A percentile compares a stretch with the other conserved stretches of the same genome.
phyloP scores from a whole-genome alignment of 352 stramenopile species.

The Globisporangium cederbergense region DNA sequence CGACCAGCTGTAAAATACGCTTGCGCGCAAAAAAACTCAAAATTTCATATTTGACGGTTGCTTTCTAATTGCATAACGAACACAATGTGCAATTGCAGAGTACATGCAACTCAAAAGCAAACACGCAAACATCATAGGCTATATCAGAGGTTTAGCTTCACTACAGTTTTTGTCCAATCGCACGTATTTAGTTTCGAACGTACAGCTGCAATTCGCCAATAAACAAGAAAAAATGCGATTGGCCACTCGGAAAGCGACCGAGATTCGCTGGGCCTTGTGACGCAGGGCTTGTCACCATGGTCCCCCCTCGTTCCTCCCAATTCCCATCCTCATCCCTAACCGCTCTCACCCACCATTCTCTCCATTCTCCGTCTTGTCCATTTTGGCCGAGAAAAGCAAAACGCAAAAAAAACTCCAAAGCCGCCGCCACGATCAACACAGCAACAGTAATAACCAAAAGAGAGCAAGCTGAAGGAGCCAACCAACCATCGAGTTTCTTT shows the following conservation, averaged over 20 bases:
- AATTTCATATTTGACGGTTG: too few species aligned
- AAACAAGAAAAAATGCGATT: not conserved
- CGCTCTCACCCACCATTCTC: not conserved
- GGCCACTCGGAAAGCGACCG: not conserved
- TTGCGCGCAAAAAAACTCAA: too few species aligned
- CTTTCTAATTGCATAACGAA: too few species aligned
- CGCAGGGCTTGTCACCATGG: slow-evolving; percentile 7
- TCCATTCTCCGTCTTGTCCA: not conserved
- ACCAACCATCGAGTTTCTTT: not conserved
- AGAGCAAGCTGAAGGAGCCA: not conserved
- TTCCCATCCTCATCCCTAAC: not conserved
- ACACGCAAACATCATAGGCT: not conserved
- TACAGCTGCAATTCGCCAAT: not conserved
- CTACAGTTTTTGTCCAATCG: not conserved
- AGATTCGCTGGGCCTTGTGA: not conserved
- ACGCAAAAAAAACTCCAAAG: not conserved
- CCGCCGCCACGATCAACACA: not conserved
- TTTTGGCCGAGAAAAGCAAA: not conserved
- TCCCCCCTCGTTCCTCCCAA: not conserved
- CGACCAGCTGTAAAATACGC: too few species aligned
- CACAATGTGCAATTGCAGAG: too few species aligned
- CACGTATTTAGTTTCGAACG: not conserved
- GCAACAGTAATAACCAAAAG: not conserved
- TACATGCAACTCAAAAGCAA: too few species aligned
- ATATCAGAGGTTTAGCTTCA: not conserved